These are phyloP conservation scores for Pseudogymnoascus sp. DNA, from an alignment of 2,329 filamentous ascomycete genomes.

Conservation along the genomic window DNA sequence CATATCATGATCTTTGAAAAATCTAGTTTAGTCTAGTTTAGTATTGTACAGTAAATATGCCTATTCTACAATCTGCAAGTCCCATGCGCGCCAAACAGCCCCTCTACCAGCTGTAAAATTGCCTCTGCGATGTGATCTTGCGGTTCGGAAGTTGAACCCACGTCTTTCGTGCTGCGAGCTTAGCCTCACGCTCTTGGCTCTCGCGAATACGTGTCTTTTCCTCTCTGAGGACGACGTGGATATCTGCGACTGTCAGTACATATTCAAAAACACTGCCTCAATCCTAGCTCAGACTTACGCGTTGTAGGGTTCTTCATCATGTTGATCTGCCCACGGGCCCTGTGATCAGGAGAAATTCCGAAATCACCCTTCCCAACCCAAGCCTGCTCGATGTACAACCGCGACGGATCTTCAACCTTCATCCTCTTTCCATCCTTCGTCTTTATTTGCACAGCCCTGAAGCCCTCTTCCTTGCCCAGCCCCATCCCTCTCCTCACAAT, in stretches of 20 bases:
- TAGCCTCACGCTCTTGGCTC: constrained; percentile 68
- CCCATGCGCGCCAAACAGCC: neutral
- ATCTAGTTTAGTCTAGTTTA: constrained; percentile 2
- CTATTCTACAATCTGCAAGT: neutral
- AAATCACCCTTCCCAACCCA: constrained; percentile 78
- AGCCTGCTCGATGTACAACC: constrained; percentile 83
- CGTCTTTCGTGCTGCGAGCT: constrained; percentile 65
- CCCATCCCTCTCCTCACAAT: constrained; percentile 81
- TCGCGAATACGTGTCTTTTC: constrained; percentile 82
- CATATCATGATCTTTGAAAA: neutral
- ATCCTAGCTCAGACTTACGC: constrained; percentile 45
- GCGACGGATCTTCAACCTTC: constrained; percentile 64
- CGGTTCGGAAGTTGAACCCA: constrained; percentile 87
- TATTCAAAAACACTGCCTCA: neutral
- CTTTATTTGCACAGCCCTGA: constrained; percentile 47
- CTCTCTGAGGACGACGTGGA: constrained; percentile 82
- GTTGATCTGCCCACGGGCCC: constrained; percentile 67
- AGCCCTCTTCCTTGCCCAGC: constrained; percentile 34
- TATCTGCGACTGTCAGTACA: constrained; percentile 41
- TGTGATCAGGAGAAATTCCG: constrained; percentile 53
- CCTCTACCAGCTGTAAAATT: constrained; percentile 82
- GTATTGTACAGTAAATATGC: constrained; percentile 6
- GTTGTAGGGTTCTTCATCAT: constrained; percentile 65
- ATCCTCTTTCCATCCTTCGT: constrained; percentile 70
- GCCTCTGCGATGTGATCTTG: constrained; percentile 73